Evolutionary conservation across 768 basidiomycete genomes (phyloP), one percentile per base, ranked within the genome.

Genomic region (Rhodotorula babjevae): DNA sequence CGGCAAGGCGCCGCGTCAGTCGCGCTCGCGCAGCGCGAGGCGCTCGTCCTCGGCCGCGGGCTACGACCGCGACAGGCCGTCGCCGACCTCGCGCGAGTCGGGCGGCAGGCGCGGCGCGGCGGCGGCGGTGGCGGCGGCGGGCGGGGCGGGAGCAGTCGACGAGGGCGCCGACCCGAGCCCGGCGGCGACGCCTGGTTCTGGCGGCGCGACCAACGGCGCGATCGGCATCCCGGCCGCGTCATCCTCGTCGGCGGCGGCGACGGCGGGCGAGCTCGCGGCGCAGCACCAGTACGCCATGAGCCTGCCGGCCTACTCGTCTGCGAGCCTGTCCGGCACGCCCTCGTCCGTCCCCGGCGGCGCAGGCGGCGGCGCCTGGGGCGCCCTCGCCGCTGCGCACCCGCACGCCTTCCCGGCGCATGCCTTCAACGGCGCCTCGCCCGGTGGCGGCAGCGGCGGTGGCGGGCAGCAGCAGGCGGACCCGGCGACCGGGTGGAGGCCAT

Each of bases 191-290:
- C 49, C 49, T 1, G 19, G 29, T 9, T 12, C 0, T 25, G 9
- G 7, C 47, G 18, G 25, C 3, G 49, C 47, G 12, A 31, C 11
- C 29, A 2, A 47, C 11, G 65, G 88, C 74, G 88, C 88, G 18
- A 90, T 91, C 79, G 82, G 89, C 62, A 90, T 90, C 76, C 90
- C 88, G 14, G 36, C 9, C 36, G 36, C 36, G 36, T 36, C 36
- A 9, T 36, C 36, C 5, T 36, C 36, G 36, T 36, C 36, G 36
- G 4, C 36, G 5, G 4, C 36, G 36, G 36, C 36, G 82, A 44
- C 86, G 83, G 0, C 84, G 84, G 10, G 82, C 84, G 29, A 81
- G 79, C 5, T 77, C 79, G 69, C 33, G 21, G 49, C 78, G 52
- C 80, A 77, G 4, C 40, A 71, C 83, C 82, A 49, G 73, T 80